Base-by-base conservation (phyloP, 441 rosid species). In the Raphanus hybrid region DNA sequence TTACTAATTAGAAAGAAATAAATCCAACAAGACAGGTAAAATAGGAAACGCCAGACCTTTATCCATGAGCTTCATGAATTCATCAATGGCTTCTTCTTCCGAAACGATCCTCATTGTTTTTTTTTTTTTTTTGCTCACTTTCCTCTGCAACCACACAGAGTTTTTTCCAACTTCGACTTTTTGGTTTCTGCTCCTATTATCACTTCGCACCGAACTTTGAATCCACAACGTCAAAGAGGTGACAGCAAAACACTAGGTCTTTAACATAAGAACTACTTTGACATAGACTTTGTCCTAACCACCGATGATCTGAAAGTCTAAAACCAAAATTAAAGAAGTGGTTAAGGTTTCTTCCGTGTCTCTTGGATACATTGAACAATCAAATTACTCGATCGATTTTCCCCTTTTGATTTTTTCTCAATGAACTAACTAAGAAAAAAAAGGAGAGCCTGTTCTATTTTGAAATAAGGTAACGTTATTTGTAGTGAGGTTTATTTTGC, bases 41-140 rank as follows among this genome's bases (percentile, higher is more conserved):
- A n/a, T n/a, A n/a, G n/a, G n/a, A n/a, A n/a, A n/a, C n/a, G n/a
- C n/a, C 7, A 66, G 35, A 90, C 99, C 89, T 85, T 83, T 85
- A 91, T 91, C 97, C 89, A 94, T 82, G 45, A 89, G 79, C 67
- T 86, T 87, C 64, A 76, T 82, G 62, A 94, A 80, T 83, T 87
- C 91, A 76, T 71, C 64, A 83, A 91, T 79, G 78, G 97, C 94
- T 80, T 90, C 94, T 62, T 82, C 85, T 18, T 48, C 54, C 7
- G 90, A 77, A 79, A 76, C 88, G 67, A 81, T 71, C 70, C 85
- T 92, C 98, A 92, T 91, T 77, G 74, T 37, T 52, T 10, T 41
- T 14, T 48, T 20, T 14, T 48, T 20, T 43, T 10, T 41, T 15
- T 45, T 20, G 23, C 59, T 75, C 74, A 32, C 58, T 20, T 39